A percentile compares a stretch with the other conserved stretches of the same genome.
These are phyloP conservation scores for Paramecium biaurelia DNA, from an alignment of 73 alveolate species.

Conservation along the genomic window DNA sequence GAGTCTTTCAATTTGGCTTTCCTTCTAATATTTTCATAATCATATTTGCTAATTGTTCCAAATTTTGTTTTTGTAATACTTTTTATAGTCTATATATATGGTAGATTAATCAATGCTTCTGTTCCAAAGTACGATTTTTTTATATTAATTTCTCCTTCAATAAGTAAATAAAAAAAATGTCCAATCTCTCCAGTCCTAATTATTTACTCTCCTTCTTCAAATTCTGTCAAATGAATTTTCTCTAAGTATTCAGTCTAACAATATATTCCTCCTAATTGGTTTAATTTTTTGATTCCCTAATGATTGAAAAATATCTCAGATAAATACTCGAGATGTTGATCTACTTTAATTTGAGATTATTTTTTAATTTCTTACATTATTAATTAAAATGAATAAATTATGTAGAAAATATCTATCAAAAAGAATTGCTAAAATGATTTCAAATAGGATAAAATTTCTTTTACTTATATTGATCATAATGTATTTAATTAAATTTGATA, in stretches of 20 bases:
- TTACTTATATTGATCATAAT: not conserved
- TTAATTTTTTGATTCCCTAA: not conserved
- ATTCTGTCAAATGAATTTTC: not conserved
- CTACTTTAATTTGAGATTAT: not conserved
- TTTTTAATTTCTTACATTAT: not conserved
- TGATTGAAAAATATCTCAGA: not conserved
- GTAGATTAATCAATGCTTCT: not conserved
- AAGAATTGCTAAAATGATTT: not conserved
- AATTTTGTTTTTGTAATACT: not conserved
- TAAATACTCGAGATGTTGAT: not conserved
- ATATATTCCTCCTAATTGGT: not conserved
- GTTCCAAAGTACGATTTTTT: not conserved
- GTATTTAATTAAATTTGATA: too few species aligned
- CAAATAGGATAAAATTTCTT: not conserved
- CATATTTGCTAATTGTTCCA: not conserved
- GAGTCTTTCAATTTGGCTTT: not conserved
- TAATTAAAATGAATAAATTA: not conserved
- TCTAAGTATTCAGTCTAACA: not conserved
- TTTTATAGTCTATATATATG: not conserved
- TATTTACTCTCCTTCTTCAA: not conserved
- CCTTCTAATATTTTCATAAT: not conserved
- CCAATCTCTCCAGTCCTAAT: not conserved
- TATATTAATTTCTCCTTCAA: not conserved
- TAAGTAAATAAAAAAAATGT: not conserved
- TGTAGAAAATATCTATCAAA: not conserved